These are phyloP conservation scores for Irpex sp. DNA, from an alignment of 1,284 basidiomycete genomes.

Conservation along the genomic window DNA sequence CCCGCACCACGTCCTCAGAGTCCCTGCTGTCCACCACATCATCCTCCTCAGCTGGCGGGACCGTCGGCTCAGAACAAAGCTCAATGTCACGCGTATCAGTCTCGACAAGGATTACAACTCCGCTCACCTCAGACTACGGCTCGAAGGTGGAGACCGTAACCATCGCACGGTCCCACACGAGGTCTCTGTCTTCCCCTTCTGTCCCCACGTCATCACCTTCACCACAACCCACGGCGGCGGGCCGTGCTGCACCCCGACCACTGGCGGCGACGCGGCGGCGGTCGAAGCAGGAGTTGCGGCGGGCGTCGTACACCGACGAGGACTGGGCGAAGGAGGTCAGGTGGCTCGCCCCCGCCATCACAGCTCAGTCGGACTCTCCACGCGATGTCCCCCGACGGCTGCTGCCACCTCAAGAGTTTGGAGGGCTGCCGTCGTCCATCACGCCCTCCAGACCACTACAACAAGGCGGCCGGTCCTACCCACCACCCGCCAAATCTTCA, in stretches of 20 bases:
- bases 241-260: constrained; percentile 12
- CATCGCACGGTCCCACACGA: constrained; percentile 20
- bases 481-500: constrained; percentile 13
- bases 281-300: constrained; percentile 25
- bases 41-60: constrained; percentile 34
- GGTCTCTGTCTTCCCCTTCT: constrained; percentile 4
- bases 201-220: constrained; percentile 1
- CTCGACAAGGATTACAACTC: constrained; percentile 26
- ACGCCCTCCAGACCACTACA: constrained; percentile 13
- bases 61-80: constrained; percentile 18
- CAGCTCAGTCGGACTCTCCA: constrained; percentile 19
- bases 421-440: constrained; percentile 3
- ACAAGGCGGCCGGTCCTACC: constrained; percentile 9
- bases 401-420: constrained; percentile 17
- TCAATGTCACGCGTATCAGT: constrained; percentile 27
- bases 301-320: constrained; percentile 40
- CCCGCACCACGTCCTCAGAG: constrained; percentile 23
- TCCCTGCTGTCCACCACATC: constrained; percentile 32
- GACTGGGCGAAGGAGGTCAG: constrained; percentile 64
- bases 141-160: constrained; percentile 21
- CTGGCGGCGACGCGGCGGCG: constrained; percentile 22
- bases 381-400: constrained; percentile 17
- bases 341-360: constrained; percentile 45
- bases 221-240: constrained; percentile 16
- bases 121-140: constrained; percentile 21